Base-by-base conservation (phyloP, 768 basidiomycete species). In the Grammothele lineata region DNA sequence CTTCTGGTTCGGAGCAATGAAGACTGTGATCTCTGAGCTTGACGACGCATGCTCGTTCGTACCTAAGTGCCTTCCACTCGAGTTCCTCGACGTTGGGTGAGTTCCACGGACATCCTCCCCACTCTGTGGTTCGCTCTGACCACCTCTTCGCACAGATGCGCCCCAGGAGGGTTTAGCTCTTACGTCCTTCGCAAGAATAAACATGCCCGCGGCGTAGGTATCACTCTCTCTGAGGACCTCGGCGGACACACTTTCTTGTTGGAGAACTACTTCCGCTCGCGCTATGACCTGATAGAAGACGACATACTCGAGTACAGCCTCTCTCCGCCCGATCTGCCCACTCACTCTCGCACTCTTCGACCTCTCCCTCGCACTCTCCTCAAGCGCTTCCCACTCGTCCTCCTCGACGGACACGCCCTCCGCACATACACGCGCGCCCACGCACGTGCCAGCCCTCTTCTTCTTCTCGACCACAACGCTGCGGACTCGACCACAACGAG, bases 391-490 rank as follows among this genome's bases (percentile, higher is more conserved):
- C 60, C 62, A 39, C 49, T 69, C 15, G 66, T 66, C 15, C 48
- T 67, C 9, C 58, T 68, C 41, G 68, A 68, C 40, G 68, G 61
- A 12, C 67, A 67, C 46, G 61, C 61, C 4, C 48, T 67, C 17
- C 65, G 67, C 35, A 56, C 48, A 1, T 54, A 51, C 40, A 7
- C 27, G 8, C 27, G 7, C 27, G 27, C 14, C 27, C 27, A 30
- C 27, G 27, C 27, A 30, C 27, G 27, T 14, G 27, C 27, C 27
- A 7, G 27, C 27, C 27, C 27, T 30, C 14, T 30, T 14, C 27
- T 30, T 7, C 27, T 14, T 30, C 11, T 23, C 25, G 7, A 5
- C 10, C 8, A 36, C 24, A n/a, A 37, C 47, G 19, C 35, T 2
- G 47, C 32, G 38, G 17, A 9, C 3, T 22, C 15, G 14, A 33